Percentiles rank a stretch among this genome's conserved stretches.
These are phyloP conservation scores for Monosporascus sp. DNA, from an alignment of 2,329 filamentous ascomycete species.

Conservation along the genomic window DNA sequence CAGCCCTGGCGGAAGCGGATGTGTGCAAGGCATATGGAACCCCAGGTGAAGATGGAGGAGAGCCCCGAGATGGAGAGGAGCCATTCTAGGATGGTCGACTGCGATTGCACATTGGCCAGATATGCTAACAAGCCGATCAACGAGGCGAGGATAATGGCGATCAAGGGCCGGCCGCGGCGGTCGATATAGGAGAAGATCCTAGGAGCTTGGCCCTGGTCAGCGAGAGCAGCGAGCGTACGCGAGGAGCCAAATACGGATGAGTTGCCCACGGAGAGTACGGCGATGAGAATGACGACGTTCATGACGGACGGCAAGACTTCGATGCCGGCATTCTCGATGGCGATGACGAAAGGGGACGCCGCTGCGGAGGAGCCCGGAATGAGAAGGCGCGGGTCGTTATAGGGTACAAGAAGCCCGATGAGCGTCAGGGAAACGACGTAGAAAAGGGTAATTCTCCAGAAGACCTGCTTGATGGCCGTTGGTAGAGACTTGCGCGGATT, in stretches of 20 bases:
- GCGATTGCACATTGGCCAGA: conserved; percentile 60
- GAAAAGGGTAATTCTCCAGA: conserved; percentile 89
- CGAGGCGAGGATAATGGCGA: conserved; percentile 65
- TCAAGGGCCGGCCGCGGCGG: conserved; percentile 71
- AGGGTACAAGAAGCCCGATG: conserved; percentile 77
- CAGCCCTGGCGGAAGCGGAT: conserved; percentile 88
- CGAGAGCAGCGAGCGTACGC: conserved; percentile 81
- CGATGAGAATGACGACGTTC: conserved; percentile 91
- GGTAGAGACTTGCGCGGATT: conserved; percentile 78
- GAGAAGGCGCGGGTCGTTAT: conserved; percentile 60
- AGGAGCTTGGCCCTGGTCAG: conserved; percentile 81
- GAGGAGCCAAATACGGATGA: conserved; percentile 88
- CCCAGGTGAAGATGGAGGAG: conserved; percentile 74
- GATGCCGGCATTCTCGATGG: conserved; percentile 78
- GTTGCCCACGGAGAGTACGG: conserved; percentile 87
- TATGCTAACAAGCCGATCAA: conserved; percentile 69
- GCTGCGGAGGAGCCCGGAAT: conserved; percentile 53
- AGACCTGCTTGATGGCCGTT: conserved; percentile 86
- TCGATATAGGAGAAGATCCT: conserved; percentile 75
- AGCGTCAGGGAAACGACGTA: conserved; percentile 79
- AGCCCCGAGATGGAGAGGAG: conserved; percentile 70
- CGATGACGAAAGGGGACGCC: conserved; percentile 89
- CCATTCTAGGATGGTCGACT: conserved; percentile 69
- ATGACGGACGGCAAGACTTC: conserved; percentile 77
- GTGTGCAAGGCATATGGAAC: conserved; percentile 81